These are phyloP conservation scores for Phytophthora citrophthora DNA, from an alignment of 352 stramenopile species.

Conservation along the genomic window DNA sequence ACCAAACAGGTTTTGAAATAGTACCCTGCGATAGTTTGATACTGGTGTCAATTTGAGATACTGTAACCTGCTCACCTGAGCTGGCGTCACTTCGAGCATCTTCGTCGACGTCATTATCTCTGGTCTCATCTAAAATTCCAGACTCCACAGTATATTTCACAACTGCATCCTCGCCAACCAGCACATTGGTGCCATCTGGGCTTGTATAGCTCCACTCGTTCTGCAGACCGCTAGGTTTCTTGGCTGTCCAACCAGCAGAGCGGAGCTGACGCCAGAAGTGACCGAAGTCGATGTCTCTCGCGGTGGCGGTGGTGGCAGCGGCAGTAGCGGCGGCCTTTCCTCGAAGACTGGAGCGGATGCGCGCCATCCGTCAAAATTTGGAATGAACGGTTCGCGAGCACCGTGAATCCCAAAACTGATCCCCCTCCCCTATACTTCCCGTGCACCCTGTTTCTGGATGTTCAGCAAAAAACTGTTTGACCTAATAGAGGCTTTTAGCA, in stretches of 20 bases:
- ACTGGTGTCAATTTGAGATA: constrained; percentile 19
- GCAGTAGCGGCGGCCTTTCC: background rate
- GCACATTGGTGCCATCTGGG: background rate
- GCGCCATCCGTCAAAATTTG: background rate
- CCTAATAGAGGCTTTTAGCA: no score
- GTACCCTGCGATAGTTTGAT: constrained; percentile 7
- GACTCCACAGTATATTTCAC: constrained; percentile 3
- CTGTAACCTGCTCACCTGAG: background rate
- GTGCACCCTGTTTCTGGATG: no score
- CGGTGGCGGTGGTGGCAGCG: background rate
- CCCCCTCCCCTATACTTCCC: no score
- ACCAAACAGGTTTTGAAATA: constrained; percentile 1
- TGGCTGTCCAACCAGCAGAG: constrained; percentile 16
- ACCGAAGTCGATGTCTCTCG: background rate
- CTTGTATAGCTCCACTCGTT: constrained; percentile 9
- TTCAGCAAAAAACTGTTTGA: no score
- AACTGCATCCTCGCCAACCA: background rate
- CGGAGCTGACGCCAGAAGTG: constrained; percentile 19
- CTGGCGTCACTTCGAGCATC: background rate
- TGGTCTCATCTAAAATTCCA: constrained; percentile 3
- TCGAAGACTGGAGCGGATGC: constrained; percentile 1
- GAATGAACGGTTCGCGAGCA: no score
- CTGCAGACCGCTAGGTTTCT: constrained; percentile 1
- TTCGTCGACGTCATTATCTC: no score
- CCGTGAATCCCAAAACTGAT: no score